Evolutionary conservation across 164 flowering plant species (phyloP).

Genomic region (Piper longum): DNA sequence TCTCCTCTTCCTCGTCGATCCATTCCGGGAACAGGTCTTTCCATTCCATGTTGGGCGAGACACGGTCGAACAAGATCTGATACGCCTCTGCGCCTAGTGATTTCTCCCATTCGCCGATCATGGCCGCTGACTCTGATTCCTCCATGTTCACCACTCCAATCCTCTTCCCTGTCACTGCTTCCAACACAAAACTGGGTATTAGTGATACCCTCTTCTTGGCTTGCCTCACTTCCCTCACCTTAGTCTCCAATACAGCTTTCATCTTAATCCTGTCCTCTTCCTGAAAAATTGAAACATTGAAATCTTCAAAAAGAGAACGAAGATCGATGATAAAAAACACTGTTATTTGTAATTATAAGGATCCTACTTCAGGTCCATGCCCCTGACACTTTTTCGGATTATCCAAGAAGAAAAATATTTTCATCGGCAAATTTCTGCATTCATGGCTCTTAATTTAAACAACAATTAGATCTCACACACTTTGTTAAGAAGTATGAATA

Average conservation of each 20-base stretch:
- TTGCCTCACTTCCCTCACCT: slow-evolving; percentile 1
- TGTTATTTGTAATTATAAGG: background rate
- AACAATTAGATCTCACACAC: no score
- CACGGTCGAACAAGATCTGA: slow-evolving; percentile 26
- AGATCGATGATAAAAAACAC: background rate
- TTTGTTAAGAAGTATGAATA: background rate
- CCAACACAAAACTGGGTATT: slow-evolving; percentile 44
- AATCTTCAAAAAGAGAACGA: background rate
- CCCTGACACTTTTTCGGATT: no score
- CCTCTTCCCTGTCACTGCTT: slow-evolving; percentile 14
- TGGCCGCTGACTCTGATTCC: slow-evolving; percentile 20
- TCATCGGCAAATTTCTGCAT: no score
- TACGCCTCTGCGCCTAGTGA: slow-evolving; percentile 14
- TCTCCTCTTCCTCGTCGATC: slow-evolving; percentile 93
- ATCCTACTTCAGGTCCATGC: no score
- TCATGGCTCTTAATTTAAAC: no score
- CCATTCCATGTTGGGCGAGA: slow-evolving; percentile 54
- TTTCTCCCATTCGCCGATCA: slow-evolving; percentile 30
- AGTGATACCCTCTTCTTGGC: slow-evolving; percentile 13
- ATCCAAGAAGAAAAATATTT: no score
- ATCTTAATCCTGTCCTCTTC: slow-evolving; percentile 31
- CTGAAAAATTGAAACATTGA: slow-evolving; percentile 12
- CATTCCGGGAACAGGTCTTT: slow-evolving; percentile 75
- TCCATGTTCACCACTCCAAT: slow-evolving; percentile 80
- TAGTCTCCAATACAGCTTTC: slow-evolving; percentile 31